Percentiles rank a stretch among this genome's conserved stretches.
These are phyloP conservation scores for Babesia bovis DNA, from an alignment of 169 alveolate genomes.

Conservation along the genomic window DNA sequence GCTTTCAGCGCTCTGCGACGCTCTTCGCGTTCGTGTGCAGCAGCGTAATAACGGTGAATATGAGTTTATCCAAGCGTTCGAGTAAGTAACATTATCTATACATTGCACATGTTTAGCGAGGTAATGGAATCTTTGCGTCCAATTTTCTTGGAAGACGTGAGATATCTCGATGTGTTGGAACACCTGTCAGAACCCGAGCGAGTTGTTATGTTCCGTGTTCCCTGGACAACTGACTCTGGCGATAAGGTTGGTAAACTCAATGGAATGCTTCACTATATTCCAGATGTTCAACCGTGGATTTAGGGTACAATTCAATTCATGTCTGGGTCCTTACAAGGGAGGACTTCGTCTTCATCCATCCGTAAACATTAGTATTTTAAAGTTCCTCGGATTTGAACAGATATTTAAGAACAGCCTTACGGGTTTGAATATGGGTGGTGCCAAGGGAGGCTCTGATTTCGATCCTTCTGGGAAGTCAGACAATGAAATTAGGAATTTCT, in stretches of 20 bases:
- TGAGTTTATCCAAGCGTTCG: slow-evolving; percentile 72
- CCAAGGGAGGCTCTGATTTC: slow-evolving; percentile 87
- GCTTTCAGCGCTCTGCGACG: neutral
- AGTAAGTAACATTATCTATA: slow-evolving; percentile 11
- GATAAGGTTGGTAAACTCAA: slow-evolving; percentile 42
- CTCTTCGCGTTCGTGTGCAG: slow-evolving; percentile 1
- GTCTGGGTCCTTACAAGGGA: slow-evolving; percentile 85
- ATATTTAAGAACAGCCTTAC: slow-evolving; percentile 84
- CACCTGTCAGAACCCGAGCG: slow-evolving; percentile 80
- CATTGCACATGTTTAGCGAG: slow-evolving; percentile 6
- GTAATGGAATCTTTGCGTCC: slow-evolving; percentile 65
- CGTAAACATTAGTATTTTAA: slow-evolving; percentile 79
- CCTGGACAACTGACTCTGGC: slow-evolving; percentile 82
- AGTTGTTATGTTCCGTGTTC: slow-evolving; percentile 71
- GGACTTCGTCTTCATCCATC: slow-evolving; percentile 85
- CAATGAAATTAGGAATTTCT: slow-evolving; percentile 77
- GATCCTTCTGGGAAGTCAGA: slow-evolving; percentile 87
- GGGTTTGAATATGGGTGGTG: slow-evolving; percentile 83
- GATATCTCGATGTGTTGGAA: slow-evolving; percentile 72
- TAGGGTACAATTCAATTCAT: slow-evolving; percentile 81
- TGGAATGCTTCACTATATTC: neutral
- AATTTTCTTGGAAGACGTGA: slow-evolving; percentile 66
- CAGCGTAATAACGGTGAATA: slow-evolving; percentile 49
- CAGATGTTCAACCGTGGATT: slow-evolving; percentile 78
- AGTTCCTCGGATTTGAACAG: slow-evolving; percentile 86